These are phyloP conservation scores for Tremellales sp. DNA, from an alignment of 1,284 basidiomycete genomes.

Conservation along the genomic window DNA sequence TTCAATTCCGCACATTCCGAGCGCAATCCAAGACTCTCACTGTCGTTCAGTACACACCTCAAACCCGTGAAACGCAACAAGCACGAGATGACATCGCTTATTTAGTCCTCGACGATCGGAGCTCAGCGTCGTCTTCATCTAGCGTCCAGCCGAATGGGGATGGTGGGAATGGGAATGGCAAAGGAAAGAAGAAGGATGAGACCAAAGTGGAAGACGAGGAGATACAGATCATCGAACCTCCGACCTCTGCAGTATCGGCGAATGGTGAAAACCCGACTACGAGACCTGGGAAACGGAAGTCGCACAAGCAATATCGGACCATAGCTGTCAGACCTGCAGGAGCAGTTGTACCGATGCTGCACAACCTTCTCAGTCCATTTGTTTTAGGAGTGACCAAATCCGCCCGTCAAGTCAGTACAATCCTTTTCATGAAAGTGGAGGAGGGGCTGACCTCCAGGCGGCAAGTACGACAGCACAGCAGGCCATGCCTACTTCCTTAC, in stretches of 20 bases:
- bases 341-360: conserved; percentile 31
- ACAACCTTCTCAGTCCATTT: conserved; percentile 38
- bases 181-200: neutral
- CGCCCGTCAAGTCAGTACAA: conserved; percentile 29
- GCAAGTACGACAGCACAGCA: conserved; percentile 33
- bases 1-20: conserved; percentile 39
- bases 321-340: conserved; percentile 32
- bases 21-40: conserved; percentile 18
- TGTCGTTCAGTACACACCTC: neutral
- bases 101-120: conserved; percentile 35
- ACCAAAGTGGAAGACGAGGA: conserved; percentile 21
- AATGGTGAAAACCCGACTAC: neutral
- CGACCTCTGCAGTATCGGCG: neutral
- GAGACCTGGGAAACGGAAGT: neutral
- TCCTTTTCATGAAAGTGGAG: neutral
- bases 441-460: conserved; percentile 9
- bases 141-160: neutral
- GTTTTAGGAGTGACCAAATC: conserved; percentile 41
- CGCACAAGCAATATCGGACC: conserved; percentile 29
- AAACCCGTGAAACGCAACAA: neutral
- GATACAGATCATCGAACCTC: conserved; percentile 35
- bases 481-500: conserved; percentile 29
- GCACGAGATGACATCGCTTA: conserved; percentile 33
- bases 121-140: neutral
- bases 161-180: neutral